Evolutionary conservation across 148 eudicot species (phyloP), one percentile per base, ranked within the genome.

Genomic region (Rhododendron simsii): DNA sequence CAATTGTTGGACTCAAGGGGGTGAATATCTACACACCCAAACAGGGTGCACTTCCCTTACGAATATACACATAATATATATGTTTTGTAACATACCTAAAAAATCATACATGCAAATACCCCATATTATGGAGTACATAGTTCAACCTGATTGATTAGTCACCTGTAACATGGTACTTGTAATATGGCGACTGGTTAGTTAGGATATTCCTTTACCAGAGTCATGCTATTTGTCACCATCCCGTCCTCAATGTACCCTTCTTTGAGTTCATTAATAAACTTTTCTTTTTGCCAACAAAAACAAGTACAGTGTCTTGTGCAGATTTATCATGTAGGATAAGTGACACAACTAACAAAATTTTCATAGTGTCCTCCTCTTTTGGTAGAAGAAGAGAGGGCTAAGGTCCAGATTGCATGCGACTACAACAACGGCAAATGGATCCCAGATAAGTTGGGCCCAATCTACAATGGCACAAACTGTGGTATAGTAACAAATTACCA

Each of bases 361-460:
- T 53, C 23, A 59, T 55, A 10, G 48, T 30, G 77, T 81, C 89
- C 57, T 84, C 26, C 23, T 84, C 85, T 87, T 44, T 63, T 41
- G 45, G 87, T 90, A 93, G 95, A 86, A 86, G 78, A 84, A n/a
- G 85, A 39, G 80, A 90, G 61, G 80, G 83, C 21, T 67, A 87
- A 74, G 81, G 83, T 37, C 16, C 67, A 85, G 78, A 30, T 85
- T 48, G 69, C 85, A 21, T 97, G 99, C 85, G 96, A 97, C 78
- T 95, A 94, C 90, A 89, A 90, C 26, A 84, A 93, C 85, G 99
- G 99, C 14, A 82, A 86, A 88, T 96, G 98, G 98, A 90, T 92
- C 51, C 85, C 67, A 47, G 91, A 87, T 83, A 87, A 90, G 2
- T 30, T 39, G 77, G 96, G 92, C 9, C 99, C 99, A 48, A 78